Conservation (phyloP, 441 rosid genomes). For the Erodium moschatum region DNA sequence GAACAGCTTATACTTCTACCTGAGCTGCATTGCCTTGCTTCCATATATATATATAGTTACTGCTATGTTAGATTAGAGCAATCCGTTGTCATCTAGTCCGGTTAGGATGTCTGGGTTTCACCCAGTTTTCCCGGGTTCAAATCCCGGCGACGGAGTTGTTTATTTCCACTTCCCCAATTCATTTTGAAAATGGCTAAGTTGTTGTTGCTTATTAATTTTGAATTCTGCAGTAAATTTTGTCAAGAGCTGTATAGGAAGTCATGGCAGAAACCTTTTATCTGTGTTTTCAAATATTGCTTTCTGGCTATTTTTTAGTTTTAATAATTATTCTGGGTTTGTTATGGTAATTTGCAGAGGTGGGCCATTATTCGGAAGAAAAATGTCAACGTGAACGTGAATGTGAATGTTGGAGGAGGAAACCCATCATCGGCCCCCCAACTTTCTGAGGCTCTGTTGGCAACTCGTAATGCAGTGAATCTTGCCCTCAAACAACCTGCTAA, state of each 20-base stretch:
- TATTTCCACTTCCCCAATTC: neutral
- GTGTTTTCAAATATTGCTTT: neutral
- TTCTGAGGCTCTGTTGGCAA: conserved; percentile 42
- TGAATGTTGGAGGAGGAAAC: conserved; percentile 22
- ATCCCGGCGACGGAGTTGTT: conserved; percentile 56
- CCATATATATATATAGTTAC: neutral
- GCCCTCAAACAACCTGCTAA: conserved; percentile 64
- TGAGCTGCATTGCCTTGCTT: neutral
- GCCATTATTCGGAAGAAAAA: conserved; percentile 44
- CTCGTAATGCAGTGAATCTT: conserved; percentile 9
- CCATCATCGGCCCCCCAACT: conserved; percentile 37
- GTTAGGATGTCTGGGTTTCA: conserved; percentile 58
- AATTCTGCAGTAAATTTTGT: neutral
- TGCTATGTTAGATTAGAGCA: conserved; percentile 17
- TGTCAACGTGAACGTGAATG: conserved; percentile 27
- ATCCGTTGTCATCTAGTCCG: conserved; percentile 62
- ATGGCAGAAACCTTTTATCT: conserved; percentile 11
- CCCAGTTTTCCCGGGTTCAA: conserved; percentile 69
- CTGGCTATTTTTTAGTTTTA: conserved; percentile 8
- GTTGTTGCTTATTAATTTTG: conserved; percentile 15
- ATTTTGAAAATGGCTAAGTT: no score
- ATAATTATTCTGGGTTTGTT: conserved; percentile 26
- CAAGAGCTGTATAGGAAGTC: conserved; percentile 16
- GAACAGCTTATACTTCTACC: neutral
- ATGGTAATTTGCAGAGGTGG: conserved; percentile 66